Evolutionary conservation across 2,329 filamentous ascomycete genomes (phyloP).

Genomic region (Apiospora aurea): DNA sequence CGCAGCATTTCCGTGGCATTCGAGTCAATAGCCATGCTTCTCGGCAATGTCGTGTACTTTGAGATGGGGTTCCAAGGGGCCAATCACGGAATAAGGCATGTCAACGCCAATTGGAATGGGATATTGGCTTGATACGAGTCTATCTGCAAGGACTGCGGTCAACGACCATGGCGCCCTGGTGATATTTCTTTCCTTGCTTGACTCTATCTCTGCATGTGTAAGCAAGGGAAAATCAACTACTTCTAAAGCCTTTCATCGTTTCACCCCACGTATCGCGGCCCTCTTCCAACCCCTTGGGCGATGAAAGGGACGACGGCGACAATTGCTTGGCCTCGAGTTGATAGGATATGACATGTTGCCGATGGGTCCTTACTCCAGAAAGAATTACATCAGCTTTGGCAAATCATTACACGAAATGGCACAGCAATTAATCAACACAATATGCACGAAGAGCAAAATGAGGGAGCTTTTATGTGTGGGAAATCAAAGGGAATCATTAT

Average conservation of each 20-base stretch:
- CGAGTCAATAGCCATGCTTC: neutral
- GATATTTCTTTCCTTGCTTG: neutral
- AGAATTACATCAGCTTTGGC: neutral
- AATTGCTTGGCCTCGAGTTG: neutral
- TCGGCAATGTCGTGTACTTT: neutral
- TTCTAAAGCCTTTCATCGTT: neutral
- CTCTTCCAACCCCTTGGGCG: neutral
- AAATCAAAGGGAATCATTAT: constrained; percentile 26
- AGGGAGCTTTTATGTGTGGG: neutral
- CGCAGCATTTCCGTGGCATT: neutral
- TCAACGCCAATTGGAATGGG: neutral
- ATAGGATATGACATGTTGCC: too few species aligned
- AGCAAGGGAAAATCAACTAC: neutral
- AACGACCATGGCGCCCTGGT: too few species aligned
- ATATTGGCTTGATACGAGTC: neutral
- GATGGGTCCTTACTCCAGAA: neutral
- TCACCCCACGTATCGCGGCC: neutral
- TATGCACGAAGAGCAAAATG: neutral
- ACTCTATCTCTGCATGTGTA: neutral
- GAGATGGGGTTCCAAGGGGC: neutral
- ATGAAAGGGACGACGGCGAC: neutral
- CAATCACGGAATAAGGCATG: neutral
- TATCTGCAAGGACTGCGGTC: neutral
- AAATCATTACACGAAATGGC: neutral
- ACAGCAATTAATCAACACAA: neutral